Conservation (phyloP, 768 basidiomycete species). For the Lyophyllum atratum region DNA sequence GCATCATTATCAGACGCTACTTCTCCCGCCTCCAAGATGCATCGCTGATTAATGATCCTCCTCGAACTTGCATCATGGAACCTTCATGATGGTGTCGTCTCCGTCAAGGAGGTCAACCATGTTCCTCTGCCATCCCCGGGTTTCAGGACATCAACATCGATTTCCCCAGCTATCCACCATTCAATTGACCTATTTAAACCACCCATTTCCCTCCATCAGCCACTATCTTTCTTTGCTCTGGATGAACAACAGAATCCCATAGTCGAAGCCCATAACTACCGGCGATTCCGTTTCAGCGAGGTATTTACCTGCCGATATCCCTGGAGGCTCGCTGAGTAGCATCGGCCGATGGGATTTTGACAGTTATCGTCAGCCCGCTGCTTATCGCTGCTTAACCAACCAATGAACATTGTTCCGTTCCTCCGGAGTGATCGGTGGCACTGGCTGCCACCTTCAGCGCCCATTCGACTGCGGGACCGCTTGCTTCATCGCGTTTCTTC, state of each 20-base stretch:
- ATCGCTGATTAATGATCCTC: conserved; percentile 14
- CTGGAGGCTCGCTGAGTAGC: conserved; percentile 3
- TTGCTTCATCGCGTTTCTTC: background rate
- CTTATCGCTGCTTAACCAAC: background rate
- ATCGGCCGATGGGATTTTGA: background rate
- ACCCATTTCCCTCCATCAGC: background rate
- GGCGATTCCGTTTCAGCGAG: background rate
- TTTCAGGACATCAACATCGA: conserved; percentile 9
- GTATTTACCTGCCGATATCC: background rate
- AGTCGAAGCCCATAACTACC: background rate
- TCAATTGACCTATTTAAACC: background rate
- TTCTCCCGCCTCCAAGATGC: background rate
- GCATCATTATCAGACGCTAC: conserved; percentile 8
- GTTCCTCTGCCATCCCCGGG: conserved; percentile 12
- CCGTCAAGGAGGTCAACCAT: background rate
- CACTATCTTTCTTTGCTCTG: background rate
- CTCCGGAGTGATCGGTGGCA: conserved; percentile 10
- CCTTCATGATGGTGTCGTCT: conserved; percentile 5
- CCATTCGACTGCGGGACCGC: background rate
- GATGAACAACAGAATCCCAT: background rate
- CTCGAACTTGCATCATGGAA: conserved; percentile 10
- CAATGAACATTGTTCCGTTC: conserved; percentile 8
- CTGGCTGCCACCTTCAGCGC: background rate
- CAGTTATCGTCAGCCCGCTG: background rate
- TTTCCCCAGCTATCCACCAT: background rate